These are phyloP conservation scores for Scolecobasidium constrictum DNA, from an alignment of 2,329 filamentous ascomycete species.

Conservation along the genomic window DNA sequence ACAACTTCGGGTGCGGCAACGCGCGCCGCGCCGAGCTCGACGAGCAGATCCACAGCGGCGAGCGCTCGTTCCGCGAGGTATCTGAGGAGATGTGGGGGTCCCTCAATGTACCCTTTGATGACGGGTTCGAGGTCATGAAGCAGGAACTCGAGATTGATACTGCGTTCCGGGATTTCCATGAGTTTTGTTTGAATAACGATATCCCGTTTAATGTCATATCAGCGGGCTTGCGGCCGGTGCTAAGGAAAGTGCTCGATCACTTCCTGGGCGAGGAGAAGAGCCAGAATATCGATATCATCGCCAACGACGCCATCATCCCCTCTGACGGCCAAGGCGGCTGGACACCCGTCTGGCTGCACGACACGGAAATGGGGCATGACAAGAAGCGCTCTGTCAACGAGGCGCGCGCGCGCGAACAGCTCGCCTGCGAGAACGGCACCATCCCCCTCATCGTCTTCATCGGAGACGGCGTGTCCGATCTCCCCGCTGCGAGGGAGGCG, in stretches of 20 bases:
- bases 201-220: constrained; percentile 63
- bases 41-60: constrained; percentile 52
- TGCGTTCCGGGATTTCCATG: constrained; percentile 53
- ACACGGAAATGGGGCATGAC: constrained; percentile 55
- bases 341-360: constrained; percentile 58
- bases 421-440: constrained; percentile 47
- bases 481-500: constrained; percentile 53
- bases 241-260: constrained; percentile 50
- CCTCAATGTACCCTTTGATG: constrained; percentile 54
- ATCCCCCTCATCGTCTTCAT: constrained; percentile 60
- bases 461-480: constrained; percentile 57
- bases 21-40: constrained; percentile 47
- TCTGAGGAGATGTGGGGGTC: constrained; percentile 64
- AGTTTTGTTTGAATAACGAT: constrained; percentile 49
- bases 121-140: constrained; percentile 56
- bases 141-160: constrained; percentile 51
- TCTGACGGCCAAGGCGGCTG: constrained; percentile 44
- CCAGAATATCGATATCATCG: constrained; percentile 53
- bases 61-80: constrained; percentile 57
- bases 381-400: constrained; percentile 55
- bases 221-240: constrained; percentile 54
- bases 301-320: constrained; percentile 53
- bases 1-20: constrained; percentile 51
- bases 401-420: constrained; percentile 43
- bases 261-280: constrained; percentile 53